A percentile compares a stretch with the other conserved stretches of the same genome.
Conservation (phyloP, 164 flowering plant species). For the Magnolia kwangsiensis region DNA sequence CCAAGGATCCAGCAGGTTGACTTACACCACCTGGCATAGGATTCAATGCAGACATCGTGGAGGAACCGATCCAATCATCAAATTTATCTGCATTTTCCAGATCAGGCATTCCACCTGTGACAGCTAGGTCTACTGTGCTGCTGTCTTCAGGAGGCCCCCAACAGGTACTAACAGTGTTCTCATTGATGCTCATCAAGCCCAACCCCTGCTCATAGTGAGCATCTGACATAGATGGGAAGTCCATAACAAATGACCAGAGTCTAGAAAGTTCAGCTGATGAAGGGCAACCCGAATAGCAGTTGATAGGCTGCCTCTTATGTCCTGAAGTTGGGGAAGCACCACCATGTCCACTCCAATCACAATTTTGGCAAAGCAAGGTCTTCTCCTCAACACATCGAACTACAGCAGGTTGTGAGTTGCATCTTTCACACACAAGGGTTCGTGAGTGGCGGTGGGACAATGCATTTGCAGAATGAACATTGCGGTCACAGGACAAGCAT, state of each 20-base stretch:
- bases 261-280: constrained; percentile 72
- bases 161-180: constrained; percentile 24
- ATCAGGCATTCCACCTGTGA: constrained; percentile 17
- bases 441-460: constrained; percentile 84
- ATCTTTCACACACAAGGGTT: constrained; percentile 80
- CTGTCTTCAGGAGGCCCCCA: constrained; percentile 31
- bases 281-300: constrained; percentile 88
- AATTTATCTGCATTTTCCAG: constrained; percentile 29
- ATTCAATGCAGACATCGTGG: constrained; percentile 36
- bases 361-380: constrained; percentile 77
- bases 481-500: constrained; percentile 88
- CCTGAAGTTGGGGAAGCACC: constrained; percentile 30
- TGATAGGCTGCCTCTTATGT: constrained; percentile 66
- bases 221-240: constrained; percentile 45
- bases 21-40: constrained; percentile 23
- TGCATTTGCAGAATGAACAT: constrained; percentile 91
- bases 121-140: constrained; percentile 25
- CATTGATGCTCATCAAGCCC: constrained; percentile 72
- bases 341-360: constrained; percentile 73
- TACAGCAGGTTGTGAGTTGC: constrained; percentile 74
- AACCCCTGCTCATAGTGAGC: constrained; percentile 55
- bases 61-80: constrained; percentile 38
- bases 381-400: constrained; percentile 73
- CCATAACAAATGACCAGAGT: constrained; percentile 69
- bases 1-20: constrained; percentile 28